A percentile compares a stretch with the other conserved stretches of the same genome.
Conservation (phyloP, 768 basidiomycete genomes). For the Pulveroboletus sp. region DNA sequence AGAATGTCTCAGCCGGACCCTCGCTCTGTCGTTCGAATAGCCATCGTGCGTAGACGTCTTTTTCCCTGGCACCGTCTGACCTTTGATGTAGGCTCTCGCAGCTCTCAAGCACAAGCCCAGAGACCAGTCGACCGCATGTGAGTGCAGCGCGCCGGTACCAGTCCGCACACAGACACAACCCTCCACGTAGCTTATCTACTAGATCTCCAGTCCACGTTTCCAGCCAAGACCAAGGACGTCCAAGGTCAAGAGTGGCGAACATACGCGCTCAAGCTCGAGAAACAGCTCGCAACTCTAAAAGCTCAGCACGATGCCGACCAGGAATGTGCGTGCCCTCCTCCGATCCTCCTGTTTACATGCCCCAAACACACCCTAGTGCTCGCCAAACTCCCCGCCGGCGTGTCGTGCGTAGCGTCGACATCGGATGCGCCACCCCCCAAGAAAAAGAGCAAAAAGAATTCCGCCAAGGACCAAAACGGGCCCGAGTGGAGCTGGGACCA, state of each 20-base stretch:
- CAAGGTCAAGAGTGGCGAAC: conserved; percentile 17
- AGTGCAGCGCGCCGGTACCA: background rate
- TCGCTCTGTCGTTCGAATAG: conserved; percentile 16
- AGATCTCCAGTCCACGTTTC: conserved; percentile 25
- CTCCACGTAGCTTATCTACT: conserved; percentile 24
- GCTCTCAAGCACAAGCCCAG: conserved; percentile 25
- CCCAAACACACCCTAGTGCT: conserved; percentile 14
- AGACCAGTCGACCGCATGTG: conserved; percentile 23
- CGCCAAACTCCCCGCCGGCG: conserved; percentile 12
- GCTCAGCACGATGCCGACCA: conserved; percentile 21
- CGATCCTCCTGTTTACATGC: background rate
- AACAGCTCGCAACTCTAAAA: conserved; percentile 18
- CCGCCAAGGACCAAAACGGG: conserved; percentile 12
- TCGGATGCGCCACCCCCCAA: conserved; percentile 21
- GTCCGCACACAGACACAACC: background rate
- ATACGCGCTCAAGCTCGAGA: conserved; percentile 30
- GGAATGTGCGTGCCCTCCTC: conserved; percentile 12
- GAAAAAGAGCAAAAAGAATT: conserved; percentile 26
- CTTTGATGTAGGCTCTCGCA: conserved; percentile 13
- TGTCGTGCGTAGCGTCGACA: conserved; percentile 8
- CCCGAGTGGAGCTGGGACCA: conserved; percentile 21
- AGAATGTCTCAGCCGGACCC: conserved; percentile 12
- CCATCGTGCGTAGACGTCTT: conserved; percentile 18
- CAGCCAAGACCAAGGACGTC: conserved; percentile 3
- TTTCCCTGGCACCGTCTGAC: background rate